phyloP scores from a whole-genome alignment of 192 early-diverging fungal genomes.

The Linnemannia elongata region DNA sequence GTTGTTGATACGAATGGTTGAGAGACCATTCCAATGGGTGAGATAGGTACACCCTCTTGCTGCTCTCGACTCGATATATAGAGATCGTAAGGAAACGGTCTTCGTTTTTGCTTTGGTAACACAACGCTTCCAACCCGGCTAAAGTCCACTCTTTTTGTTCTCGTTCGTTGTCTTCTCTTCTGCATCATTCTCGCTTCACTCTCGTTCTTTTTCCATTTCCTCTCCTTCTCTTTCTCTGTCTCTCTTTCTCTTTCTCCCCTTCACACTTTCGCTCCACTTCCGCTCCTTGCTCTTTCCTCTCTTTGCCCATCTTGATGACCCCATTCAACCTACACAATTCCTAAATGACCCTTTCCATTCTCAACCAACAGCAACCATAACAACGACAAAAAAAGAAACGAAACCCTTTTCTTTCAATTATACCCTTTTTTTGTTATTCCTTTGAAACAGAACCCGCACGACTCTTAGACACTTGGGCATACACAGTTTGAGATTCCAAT shows the following conservation, averaged over 20 bases:
- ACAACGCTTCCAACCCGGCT: background rate
- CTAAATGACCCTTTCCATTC: background rate
- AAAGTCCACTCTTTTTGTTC: background rate
- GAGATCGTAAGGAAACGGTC: too few relatives aligned
- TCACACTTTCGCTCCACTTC: background rate
- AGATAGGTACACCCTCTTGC: too few relatives aligned
- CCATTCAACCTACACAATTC: background rate
- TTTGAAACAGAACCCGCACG: background rate
- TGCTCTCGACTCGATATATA: too few relatives aligned
- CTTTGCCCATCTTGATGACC: background rate
- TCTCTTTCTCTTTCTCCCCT: background rate
- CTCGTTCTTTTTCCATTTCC: background rate
- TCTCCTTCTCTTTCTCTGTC: background rate
- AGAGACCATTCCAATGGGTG: too few relatives aligned
- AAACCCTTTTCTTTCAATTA: background rate
- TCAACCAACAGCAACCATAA: background rate
- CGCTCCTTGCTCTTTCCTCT: background rate
- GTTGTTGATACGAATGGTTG: too few relatives aligned
- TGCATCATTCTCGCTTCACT: background rate
- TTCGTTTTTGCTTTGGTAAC: constrained; percentile 1
- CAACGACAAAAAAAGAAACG: background rate
- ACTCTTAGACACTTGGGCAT: background rate
- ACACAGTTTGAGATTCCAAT: constrained; percentile 6
- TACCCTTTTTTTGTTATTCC: background rate
- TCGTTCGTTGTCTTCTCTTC: too few relatives aligned